A percentile compares a stretch with the other conserved stretches of the same genome.
Conservation (phyloP, 2,329 filamentous ascomycete species). For the Pyrenochaeta sp. region DNA sequence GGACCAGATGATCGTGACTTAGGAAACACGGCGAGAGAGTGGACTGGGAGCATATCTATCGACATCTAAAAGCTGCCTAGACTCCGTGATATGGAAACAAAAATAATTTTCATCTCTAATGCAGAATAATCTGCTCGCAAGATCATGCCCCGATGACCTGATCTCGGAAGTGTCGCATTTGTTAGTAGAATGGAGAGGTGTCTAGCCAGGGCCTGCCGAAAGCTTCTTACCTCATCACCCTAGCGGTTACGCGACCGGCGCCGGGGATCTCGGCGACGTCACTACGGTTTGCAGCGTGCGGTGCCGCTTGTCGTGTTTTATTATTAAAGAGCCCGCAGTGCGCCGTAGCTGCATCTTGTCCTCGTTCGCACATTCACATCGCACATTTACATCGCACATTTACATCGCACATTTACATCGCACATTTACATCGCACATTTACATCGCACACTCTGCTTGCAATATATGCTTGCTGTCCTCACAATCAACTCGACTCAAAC, state of each 20-base stretch:
- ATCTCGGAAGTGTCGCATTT: slow-evolving; percentile 17
- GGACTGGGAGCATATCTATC: not conserved
- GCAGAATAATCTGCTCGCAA: no score
- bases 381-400: no score
- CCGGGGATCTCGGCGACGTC: slow-evolving; percentile 48
- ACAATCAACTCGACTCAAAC: no score
- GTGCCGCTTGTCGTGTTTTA: slow-evolving; percentile 36
- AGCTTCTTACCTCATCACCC: slow-evolving; percentile 31
- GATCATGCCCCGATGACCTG: slow-evolving; percentile 29
- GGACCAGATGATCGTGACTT: no score
- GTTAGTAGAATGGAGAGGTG: slow-evolving; percentile 6
- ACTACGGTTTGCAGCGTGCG: slow-evolving; percentile 40
- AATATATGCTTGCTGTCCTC: not conserved
- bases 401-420: no score
- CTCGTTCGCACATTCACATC: no score
- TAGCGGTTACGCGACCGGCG: slow-evolving; percentile 24
- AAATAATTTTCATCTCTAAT: no score
- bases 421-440: no score
- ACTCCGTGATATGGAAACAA: slow-evolving; percentile 2
- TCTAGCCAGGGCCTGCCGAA: slow-evolving; percentile 34
- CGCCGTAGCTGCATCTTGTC: no score
- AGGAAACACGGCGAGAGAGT: not conserved
- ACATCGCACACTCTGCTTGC: no score
- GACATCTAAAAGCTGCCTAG: not conserved
- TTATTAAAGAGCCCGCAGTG: no score